These are phyloP conservation scores for Phytophthora sp. DNA, from an alignment of 352 stramenopile species.

Conservation along the genomic window DNA sequence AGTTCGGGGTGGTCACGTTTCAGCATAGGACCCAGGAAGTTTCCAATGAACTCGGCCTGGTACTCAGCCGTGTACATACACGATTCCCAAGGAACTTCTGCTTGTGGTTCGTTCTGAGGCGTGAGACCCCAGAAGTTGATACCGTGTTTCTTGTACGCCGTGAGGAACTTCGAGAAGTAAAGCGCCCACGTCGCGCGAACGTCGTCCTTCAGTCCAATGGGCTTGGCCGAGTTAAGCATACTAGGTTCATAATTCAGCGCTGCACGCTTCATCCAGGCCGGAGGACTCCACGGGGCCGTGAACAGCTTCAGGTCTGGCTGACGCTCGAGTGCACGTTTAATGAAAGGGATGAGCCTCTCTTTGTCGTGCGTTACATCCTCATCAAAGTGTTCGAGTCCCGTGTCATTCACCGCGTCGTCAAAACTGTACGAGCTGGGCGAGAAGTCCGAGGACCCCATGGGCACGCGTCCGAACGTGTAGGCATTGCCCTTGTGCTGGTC, in stretches of 20 bases:
- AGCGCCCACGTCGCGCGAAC: conserved; percentile 79
- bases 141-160: conserved; percentile 87
- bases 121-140: conserved; percentile 90
- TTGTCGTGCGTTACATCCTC: conserved; percentile 77
- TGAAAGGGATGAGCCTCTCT: conserved; percentile 84
- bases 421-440: conserved; percentile 88
- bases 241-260: conserved; percentile 53
- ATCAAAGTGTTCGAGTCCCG: conserved; percentile 79
- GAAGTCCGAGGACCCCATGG: conserved; percentile 93
- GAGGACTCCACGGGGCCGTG: conserved; percentile 88
- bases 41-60: conserved; percentile 76
- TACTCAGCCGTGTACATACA: conserved; percentile 60
- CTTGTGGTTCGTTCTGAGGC: conserved; percentile 92
- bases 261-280: conserved; percentile 87
- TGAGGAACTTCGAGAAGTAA: conserved; percentile 94
- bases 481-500: conserved; percentile 73
- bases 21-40: conserved; percentile 84
- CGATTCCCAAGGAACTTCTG: conserved; percentile 72
- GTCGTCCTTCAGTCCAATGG: conserved; percentile 58
- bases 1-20: conserved; percentile 68
- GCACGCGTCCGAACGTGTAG: conserved; percentile 91
- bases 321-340: conserved; percentile 67
- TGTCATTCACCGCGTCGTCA: conserved; percentile 80
- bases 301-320: conserved; percentile 86
- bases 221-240: conserved; percentile 67